phyloP scores from a whole-genome alignment of 805 yeast genomes.

The Wickerhamiella kazuoi region DNA sequence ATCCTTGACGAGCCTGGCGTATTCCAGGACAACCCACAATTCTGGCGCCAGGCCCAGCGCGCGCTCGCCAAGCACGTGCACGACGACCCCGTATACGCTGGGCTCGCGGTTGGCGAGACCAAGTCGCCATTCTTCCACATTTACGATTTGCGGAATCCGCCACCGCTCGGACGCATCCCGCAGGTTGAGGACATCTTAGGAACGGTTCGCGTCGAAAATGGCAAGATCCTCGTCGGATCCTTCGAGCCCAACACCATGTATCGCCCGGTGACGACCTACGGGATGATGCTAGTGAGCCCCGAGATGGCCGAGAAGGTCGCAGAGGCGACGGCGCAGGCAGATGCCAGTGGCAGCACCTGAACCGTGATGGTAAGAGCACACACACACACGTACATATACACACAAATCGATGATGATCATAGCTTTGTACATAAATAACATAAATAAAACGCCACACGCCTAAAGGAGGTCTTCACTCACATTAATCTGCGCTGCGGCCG shows the following conservation, averaged over 20 bases:
- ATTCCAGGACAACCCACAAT: constrained; percentile 12
- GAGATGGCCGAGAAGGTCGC: constrained; percentile 27
- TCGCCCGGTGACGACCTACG: constrained; percentile 32
- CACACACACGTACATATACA: too few species aligned
- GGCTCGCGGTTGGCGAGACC: constrained; percentile 21
- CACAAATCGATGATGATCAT: background rate
- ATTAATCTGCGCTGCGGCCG: constrained; percentile 1
- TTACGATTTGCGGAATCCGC: constrained; percentile 49
- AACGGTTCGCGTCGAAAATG: constrained; percentile 43
- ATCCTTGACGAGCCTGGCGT: constrained; percentile 8
- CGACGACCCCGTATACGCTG: constrained; percentile 15
- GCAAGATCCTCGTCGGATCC: constrained; percentile 35
- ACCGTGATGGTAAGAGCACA: too few species aligned
- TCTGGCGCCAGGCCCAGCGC: constrained; percentile 12
- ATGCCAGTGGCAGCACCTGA: background rate
- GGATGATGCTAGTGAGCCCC: constrained; percentile 37
- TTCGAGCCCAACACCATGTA: constrained; percentile 47
- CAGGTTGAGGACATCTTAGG: constrained; percentile 58
- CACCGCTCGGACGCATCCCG: constrained; percentile 48
- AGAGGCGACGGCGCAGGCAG: constrained; percentile 6
- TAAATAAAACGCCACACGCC: background rate
- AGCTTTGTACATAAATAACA: background rate
- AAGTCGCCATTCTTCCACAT: constrained; percentile 46
- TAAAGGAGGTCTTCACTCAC: background rate
- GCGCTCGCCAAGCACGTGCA: constrained; percentile 15